Evolutionary conservation across 768 basidiomycete genomes (phyloP).

Genomic region (Hemileccinum rubropunctum): DNA sequence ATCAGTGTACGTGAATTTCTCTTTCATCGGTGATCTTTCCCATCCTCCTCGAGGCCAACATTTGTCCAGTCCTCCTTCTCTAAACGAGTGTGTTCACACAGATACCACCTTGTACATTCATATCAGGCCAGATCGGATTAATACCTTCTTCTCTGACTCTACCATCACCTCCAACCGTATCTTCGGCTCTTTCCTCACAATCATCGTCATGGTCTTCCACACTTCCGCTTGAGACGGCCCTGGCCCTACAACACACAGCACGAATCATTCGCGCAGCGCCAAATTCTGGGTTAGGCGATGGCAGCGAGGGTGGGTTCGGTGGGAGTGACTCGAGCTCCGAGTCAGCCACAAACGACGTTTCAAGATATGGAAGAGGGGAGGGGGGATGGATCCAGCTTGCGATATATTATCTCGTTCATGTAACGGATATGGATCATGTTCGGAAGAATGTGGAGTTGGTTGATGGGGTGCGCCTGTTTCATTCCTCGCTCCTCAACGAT

Average conservation of each 20-base stretch:
- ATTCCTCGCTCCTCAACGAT: neutral
- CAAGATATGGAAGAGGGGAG: conserved; percentile 17
- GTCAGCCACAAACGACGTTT: conserved; percentile 34
- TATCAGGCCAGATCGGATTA: conserved; percentile 95
- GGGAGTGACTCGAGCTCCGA: conserved; percentile 11
- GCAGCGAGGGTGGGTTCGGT: conserved; percentile 26
- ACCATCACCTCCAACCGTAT: conserved; percentile 46
- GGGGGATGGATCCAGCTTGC: conserved; percentile 57
- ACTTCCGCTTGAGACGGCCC: conserved; percentile 61
- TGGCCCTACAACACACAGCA: conserved; percentile 77
- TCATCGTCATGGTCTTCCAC: conserved; percentile 14
- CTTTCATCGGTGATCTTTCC: neutral
- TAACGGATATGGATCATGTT: conserved; percentile 37
- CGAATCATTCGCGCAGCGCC: conserved; percentile 62
- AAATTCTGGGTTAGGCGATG: conserved; percentile 36
- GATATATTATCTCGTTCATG: conserved; percentile 69
- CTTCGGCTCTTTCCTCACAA: conserved; percentile 22
- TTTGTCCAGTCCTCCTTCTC: neutral
- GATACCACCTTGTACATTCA: conserved; percentile 74
- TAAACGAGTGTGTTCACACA: conserved; percentile 38
- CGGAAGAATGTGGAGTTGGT: conserved; percentile 36
- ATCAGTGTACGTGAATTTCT: conserved; percentile 55
- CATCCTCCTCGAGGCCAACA: neutral
- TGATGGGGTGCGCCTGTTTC: conserved; percentile 17
- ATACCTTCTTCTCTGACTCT: conserved; percentile 71